Conservation (phyloP, 768 basidiomycete species). For the Naganishia friedmannii region DNA sequence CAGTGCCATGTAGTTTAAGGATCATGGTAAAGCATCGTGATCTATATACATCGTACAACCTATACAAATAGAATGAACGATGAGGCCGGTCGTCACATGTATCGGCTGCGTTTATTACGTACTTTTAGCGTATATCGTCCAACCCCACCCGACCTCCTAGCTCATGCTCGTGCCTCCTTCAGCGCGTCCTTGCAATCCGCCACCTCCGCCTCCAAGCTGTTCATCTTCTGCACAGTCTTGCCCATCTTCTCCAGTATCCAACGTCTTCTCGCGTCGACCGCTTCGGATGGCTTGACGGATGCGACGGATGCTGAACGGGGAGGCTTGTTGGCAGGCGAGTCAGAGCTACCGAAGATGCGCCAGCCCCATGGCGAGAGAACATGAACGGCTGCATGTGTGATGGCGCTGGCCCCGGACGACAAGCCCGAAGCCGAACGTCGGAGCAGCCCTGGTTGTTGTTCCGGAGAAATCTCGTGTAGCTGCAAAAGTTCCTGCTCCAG, state of each 20-base stretch:
- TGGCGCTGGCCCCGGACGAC: conserved; percentile 33
- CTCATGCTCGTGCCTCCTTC: conserved; percentile 8
- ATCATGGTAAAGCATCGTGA: too few species aligned
- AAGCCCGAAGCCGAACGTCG: background rate
- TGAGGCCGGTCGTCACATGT: too few species aligned
- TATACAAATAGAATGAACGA: too few species aligned
- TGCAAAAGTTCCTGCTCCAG: conserved; percentile 74
- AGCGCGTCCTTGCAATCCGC: conserved; percentile 36
- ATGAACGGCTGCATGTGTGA: conserved; percentile 54
- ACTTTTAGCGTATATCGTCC: too few species aligned
- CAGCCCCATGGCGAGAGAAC: conserved; percentile 55
- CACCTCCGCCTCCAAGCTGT: conserved; percentile 69
- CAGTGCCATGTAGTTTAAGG: too few species aligned
- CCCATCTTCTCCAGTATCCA: conserved; percentile 75
- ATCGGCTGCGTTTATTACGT: too few species aligned
- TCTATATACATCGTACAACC: too few species aligned
- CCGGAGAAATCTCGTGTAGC: conserved; percentile 60
- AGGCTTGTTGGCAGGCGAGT: background rate
- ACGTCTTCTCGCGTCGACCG: conserved; percentile 62
- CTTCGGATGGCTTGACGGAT: conserved; percentile 37
- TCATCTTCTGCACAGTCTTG: conserved; percentile 66
- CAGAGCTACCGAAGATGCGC: conserved; percentile 39
- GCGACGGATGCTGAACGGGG: background rate
- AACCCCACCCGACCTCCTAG: too few species aligned
- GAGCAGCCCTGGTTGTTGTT: background rate